Evolutionary conservation across 306 rosid species (phyloP).

Genomic region (Begonia fuchsioides): DNA sequence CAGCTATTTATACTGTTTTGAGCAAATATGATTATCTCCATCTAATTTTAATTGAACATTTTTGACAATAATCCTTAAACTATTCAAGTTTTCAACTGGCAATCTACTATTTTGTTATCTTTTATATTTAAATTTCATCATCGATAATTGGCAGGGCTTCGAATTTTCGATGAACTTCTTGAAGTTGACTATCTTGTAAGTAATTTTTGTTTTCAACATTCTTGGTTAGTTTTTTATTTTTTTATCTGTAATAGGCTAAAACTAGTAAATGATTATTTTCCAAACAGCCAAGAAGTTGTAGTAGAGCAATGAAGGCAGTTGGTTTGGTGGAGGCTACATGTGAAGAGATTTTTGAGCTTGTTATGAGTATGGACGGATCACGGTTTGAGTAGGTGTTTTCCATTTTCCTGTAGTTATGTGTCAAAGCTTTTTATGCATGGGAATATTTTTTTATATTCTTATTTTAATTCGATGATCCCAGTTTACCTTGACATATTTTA

Average conservation of each 20-base stretch:
- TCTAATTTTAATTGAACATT: too few species aligned
- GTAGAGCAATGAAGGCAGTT: conserved; percentile 98
- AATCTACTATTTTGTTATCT: too few species aligned
- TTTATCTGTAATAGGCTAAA: conserved; percentile 13
- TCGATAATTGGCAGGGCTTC: conserved; percentile 62
- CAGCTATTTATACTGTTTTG: too few species aligned
- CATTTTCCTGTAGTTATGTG: conserved; percentile 14
- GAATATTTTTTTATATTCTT: not conserved
- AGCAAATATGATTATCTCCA: too few species aligned
- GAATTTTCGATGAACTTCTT: conserved; percentile 84
- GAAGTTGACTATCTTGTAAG: conserved; percentile 98
- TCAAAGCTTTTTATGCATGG: not conserved
- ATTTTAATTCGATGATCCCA: too few species aligned
- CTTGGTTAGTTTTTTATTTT: conserved; percentile 1
- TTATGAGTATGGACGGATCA: conserved; percentile 98
- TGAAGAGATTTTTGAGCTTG: conserved; percentile 93
- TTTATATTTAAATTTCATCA: conserved; percentile 5
- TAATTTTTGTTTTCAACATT: conserved; percentile 7
- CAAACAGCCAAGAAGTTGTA: conserved; percentile 93
- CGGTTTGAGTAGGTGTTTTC: conserved; percentile 98
- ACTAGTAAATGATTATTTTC: conserved; percentile 19
- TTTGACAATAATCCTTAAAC: too few species aligned
- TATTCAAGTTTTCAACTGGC: too few species aligned
- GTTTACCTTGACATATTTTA: too few species aligned
- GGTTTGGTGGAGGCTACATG: conserved; percentile 98